Conservation (phyloP, 2,329 filamentous ascomycete species). For the Cryphonectria nitschkei region DNA sequence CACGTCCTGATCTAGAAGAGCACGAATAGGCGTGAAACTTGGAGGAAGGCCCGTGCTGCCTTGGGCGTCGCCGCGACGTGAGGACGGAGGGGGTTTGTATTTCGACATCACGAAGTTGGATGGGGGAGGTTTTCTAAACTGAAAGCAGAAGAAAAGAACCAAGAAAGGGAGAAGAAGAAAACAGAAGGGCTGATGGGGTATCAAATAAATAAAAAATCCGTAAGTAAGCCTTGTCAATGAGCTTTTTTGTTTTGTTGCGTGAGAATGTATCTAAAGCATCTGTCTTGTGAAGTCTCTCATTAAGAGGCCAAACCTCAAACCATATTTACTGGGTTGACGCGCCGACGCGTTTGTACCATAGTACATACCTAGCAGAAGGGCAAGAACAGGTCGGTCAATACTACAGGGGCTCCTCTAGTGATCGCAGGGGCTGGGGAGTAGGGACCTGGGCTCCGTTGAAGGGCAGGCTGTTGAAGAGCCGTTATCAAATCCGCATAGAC, state of each 20-base stretch:
- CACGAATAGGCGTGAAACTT: constrained; percentile 46
- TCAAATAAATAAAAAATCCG: neutral
- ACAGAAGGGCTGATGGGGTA: neutral
- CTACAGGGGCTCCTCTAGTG: neutral
- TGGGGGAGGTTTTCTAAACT: neutral
- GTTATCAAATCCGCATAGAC: neutral
- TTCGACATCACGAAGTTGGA: constrained; percentile 10
- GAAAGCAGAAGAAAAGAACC: too few relatives aligned
- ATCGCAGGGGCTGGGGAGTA: neutral
- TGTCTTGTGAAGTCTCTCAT: neutral
- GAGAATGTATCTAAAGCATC: neutral
- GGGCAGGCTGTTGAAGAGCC: neutral
- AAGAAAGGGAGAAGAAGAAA: too few relatives aligned
- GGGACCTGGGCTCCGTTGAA: neutral
- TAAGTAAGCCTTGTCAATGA: neutral
- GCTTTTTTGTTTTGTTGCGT: too few relatives aligned
- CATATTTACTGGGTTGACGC: neutral
- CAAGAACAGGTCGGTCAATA: neutral
- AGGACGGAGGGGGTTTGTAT: constrained; percentile 14
- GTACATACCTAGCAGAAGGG: neutral
- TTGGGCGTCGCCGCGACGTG: constrained; percentile 9
- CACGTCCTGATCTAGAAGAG: constrained; percentile 48
- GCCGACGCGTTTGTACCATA: neutral
- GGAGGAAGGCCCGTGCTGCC: constrained; percentile 37
- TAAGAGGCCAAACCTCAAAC: neutral